A percentile compares a stretch with the other conserved stretches of the same genome.
Evolutionary conservation across 2,329 filamentous ascomycete genomes (phyloP).

Genomic region (Hymenoscyphus linearis): DNA sequence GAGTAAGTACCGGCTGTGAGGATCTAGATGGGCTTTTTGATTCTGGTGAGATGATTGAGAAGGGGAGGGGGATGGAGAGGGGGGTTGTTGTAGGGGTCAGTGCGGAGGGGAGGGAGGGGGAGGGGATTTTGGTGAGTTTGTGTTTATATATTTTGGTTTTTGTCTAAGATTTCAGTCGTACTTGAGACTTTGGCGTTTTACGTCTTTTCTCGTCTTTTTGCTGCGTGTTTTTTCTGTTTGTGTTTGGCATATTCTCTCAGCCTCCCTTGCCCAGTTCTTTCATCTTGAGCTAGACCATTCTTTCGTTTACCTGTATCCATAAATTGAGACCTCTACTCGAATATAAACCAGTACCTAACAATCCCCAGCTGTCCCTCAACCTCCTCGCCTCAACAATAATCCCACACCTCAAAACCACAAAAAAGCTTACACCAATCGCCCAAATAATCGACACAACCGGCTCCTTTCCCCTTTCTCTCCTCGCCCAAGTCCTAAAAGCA

Average conservation of each 20-base stretch:
- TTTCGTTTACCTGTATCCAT: background rate
- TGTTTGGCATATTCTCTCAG: too few relatives aligned
- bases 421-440: slow-evolving; percentile 13
- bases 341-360: background rate
- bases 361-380: slow-evolving; percentile 25
- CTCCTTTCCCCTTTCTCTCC: slow-evolving; percentile 25
- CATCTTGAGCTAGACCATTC: background rate
- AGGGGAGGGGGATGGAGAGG: slow-evolving; percentile 15
- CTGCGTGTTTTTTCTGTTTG: too few relatives aligned
- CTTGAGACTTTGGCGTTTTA: too few relatives aligned
- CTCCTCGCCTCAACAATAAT: slow-evolving; percentile 24
- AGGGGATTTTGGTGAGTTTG: slow-evolving; percentile 27
- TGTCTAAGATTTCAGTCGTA: too few relatives aligned
- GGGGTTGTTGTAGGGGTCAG: slow-evolving; percentile 28
- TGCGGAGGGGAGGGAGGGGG: slow-evolving; percentile 19
- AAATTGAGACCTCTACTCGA: background rate
- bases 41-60: slow-evolving; percentile 6
- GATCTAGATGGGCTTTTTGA: slow-evolving; percentile 27
- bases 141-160: background rate
- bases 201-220: too few relatives aligned
- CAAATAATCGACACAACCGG: slow-evolving; percentile 30
- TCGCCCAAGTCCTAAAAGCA: slow-evolving; percentile 25
- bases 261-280: too few relatives aligned
- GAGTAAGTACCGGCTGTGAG: slow-evolving; percentile 23
- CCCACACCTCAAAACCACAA: background rate